A percentile compares a stretch with the other conserved stretches of the same genome.
Evolutionary conservation across 345 rosid species (phyloP).

Genomic region (Heritiera littoralis): DNA sequence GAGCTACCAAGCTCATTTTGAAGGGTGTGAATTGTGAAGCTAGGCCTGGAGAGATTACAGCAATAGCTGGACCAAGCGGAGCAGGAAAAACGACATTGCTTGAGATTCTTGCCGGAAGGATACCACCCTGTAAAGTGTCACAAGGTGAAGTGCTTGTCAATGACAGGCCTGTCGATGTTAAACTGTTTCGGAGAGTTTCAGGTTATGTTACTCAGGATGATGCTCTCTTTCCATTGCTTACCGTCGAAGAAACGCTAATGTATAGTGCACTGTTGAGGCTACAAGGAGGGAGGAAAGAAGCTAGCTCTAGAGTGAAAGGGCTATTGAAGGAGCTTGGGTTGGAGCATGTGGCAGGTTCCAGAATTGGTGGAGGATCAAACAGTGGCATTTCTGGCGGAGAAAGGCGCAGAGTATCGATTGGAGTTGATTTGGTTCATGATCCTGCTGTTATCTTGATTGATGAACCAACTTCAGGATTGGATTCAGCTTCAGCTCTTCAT

Average conservation of each 20-base stretch:
- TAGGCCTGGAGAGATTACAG: conserved; percentile 64
- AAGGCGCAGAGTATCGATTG: conserved; percentile 83
- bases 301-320: conserved; percentile 47
- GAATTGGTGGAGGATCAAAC: conserved; percentile 63
- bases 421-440: conserved; percentile 88
- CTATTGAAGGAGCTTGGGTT: conserved; percentile 75
- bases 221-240: conserved; percentile 75
- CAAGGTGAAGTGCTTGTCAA: conserved; percentile 73
- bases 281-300: conserved; percentile 50
- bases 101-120: conserved; percentile 79
- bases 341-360: conserved; percentile 56
- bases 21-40: conserved; percentile 69
- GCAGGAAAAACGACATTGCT: conserved; percentile 91
- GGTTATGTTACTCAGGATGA: conserved; percentile 92
- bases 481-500: conserved; percentile 86
- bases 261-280: conserved; percentile 82
- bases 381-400: conserved; percentile 88
- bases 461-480: conserved; percentile 97
- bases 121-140: conserved; percentile 39
- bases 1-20: conserved; percentile 45
- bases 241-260: conserved; percentile 81
- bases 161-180: conserved; percentile 51
- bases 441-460: conserved; percentile 79
- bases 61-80: conserved; percentile 90
- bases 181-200: conserved; percentile 57